Evolutionary conservation across 2,329 filamentous ascomycete genomes (phyloP), one percentile per base, ranked within the genome.

Genomic region (Lachnellula hyalina): DNA sequence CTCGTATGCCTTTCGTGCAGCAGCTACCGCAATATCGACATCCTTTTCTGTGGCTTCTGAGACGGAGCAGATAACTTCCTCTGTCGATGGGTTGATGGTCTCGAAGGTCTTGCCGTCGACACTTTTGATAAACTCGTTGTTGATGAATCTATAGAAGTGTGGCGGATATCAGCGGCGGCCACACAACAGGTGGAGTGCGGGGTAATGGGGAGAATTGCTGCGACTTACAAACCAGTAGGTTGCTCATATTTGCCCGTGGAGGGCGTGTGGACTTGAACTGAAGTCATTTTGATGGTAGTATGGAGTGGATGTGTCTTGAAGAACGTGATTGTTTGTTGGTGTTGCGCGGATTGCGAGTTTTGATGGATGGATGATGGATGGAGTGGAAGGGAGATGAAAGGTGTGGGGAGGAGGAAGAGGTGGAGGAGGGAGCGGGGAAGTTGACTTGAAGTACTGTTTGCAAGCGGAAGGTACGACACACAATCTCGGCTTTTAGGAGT

Each of bases 101-200:
- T 96, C 90, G 70, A 96, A 94, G 64, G 86, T 91, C 82, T 90
- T 87, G 77, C 91, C 91, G 66, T 96, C 89, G 61, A 87, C 85
- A 71, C 84, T 80, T 73, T 87, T 84, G 62, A 95, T 83, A 76
- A 86, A 96, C 75, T 96, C 87, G 74, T 93, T 92, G 82, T 94
- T 92, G 82, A 96, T 94, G 81, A 90, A 70, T 42, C 68, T 70
- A 44, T 48, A 19, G 17, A 46, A n/a, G 23, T 41, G n/a, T 8
- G 9, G 28, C 17, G 21, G 41, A 56, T 34, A 58, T 50, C 52
- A 32, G 21, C 42, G 42, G 34, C 12, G 25, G 15, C 8, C 19
- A 42, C 21, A 9, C 15, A 21, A 42, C 41, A 41, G 11, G 11
- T 25, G 21, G 52, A 58, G 53, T 57, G 58, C 56, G 56, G 61